These are phyloP conservation scores for Aureobasidium leucospermi DNA, from an alignment of 2,329 filamentous ascomycete species.

Conservation along the genomic window DNA sequence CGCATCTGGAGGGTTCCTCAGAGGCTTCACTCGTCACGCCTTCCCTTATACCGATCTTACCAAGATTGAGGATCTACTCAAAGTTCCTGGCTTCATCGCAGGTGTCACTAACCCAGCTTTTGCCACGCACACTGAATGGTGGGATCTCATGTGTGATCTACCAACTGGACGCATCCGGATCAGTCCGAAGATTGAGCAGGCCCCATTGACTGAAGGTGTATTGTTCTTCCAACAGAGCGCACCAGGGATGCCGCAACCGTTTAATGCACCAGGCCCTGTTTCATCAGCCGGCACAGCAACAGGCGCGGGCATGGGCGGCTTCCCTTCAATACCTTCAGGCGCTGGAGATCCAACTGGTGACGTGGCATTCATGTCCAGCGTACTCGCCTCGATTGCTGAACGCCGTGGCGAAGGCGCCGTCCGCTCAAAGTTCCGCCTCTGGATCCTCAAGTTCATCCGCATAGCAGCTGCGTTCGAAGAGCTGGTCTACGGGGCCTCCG, in stretches of 20 bases:
- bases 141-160: slow-evolving; percentile 92
- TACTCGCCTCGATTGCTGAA: slow-evolving; percentile 74
- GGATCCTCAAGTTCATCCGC: slow-evolving; percentile 88
- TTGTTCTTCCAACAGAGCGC: slow-evolving; percentile 62
- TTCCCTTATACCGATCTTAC: slow-evolving; percentile 98
- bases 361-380: slow-evolving; percentile 77
- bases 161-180: slow-evolving; percentile 92
- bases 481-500: slow-evolving; percentile 85
- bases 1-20: slow-evolving; percentile 82
- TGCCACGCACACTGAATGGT: slow-evolving; percentile 92
- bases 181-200: slow-evolving; percentile 75
- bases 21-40: slow-evolving; percentile 90
- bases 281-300: slow-evolving; percentile 27
- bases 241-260: not conserved
- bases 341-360: slow-evolving; percentile 72
- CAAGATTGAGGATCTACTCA: slow-evolving; percentile 92
- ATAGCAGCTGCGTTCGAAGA: slow-evolving; percentile 93
- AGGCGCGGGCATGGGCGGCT: slow-evolving; percentile 28
- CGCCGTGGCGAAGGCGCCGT: slow-evolving; percentile 86
- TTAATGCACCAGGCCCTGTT: slow-evolving; percentile 17
- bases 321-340: slow-evolving; percentile 10
- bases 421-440: slow-evolving; percentile 85
- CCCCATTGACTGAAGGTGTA: slow-evolving; percentile 75
- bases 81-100: slow-evolving; percentile 94
- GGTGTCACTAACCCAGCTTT: slow-evolving; percentile 97